Evolutionary conservation across 169 alveolate genomes (phyloP).

Genomic region (Plasmodium inui): DNA sequence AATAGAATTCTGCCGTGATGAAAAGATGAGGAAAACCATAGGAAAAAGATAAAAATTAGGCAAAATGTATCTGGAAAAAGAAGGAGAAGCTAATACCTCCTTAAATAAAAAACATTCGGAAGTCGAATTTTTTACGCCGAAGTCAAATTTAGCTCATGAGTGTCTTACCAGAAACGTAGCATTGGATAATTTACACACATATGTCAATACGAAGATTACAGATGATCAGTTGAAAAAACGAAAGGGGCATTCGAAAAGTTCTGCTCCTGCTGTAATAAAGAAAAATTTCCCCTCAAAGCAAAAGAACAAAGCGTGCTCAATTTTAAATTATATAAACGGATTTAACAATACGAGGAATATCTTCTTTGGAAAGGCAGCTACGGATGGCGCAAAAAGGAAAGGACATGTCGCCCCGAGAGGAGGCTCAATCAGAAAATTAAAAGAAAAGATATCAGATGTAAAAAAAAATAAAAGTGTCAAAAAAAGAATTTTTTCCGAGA

Average conservation of each 20-base stretch:
- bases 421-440: not conserved
- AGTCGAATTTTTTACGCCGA: conserved; percentile 52
- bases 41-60: not conserved
- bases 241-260: conserved; percentile 3
- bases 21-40: not conserved
- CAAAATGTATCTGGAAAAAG: conserved; percentile 15
- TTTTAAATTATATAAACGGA: not conserved
- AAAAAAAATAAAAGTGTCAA: conserved; percentile 18
- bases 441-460: not conserved
- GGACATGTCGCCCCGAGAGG: not conserved
- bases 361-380: not conserved
- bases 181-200: conserved; percentile 28
- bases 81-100: not conserved
- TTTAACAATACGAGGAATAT: not conserved
- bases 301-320: not conserved
- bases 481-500: conserved; percentile 60
- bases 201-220: conserved; percentile 28
- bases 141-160: conserved; percentile 47
- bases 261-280: not conserved
- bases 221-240: not conserved
- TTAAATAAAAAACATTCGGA: conserved; percentile 27
- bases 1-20: not conserved
- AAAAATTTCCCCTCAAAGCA: not conserved
- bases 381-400: not conserved
- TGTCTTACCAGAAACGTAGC: conserved; percentile 31